Conservation (phyloP, 345 rosid genomes). For the Salix udensis region DNA sequence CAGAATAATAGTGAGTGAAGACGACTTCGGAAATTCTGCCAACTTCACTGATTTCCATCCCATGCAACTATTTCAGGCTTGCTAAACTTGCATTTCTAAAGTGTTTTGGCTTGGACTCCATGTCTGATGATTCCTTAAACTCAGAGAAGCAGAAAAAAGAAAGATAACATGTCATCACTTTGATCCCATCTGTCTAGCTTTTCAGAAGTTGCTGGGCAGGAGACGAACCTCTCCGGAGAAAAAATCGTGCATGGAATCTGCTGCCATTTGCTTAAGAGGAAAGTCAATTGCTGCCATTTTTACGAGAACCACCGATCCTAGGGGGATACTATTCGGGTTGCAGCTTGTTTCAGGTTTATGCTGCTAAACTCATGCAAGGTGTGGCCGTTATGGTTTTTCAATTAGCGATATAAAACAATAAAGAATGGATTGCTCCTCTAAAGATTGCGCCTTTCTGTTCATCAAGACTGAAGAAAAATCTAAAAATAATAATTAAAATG, state of each 20-base stretch:
- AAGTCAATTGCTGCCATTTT: neutral
- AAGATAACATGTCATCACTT: conserved; percentile 6
- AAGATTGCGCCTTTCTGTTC: too few relatives aligned
- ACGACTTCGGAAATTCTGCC: conserved; percentile 3
- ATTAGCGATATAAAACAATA: too few relatives aligned
- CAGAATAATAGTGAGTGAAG: conserved; percentile 19
- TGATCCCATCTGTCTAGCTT: neutral
- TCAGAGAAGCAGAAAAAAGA: conserved; percentile 13
- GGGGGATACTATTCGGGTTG: neutral
- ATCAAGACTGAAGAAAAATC: too few relatives aligned
- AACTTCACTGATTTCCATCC: conserved; percentile 29
- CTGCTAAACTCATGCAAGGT: neutral
- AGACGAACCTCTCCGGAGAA: neutral
- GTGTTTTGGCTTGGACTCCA: conserved; percentile 39
- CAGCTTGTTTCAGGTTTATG: neutral
- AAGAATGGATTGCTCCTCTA: too few relatives aligned
- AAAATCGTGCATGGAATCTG: neutral
- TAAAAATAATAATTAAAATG: neutral
- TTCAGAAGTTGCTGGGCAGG: neutral
- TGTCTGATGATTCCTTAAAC: conserved; percentile 12
- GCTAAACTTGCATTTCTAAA: conserved; percentile 47
- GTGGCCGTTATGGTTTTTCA: neutral
- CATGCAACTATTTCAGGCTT: conserved; percentile 41
- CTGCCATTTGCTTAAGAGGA: neutral
- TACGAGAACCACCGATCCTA: too few relatives aligned